Evolutionary conservation across 768 basidiomycete species (phyloP).

Genomic region (Floccularia luteovirens): DNA sequence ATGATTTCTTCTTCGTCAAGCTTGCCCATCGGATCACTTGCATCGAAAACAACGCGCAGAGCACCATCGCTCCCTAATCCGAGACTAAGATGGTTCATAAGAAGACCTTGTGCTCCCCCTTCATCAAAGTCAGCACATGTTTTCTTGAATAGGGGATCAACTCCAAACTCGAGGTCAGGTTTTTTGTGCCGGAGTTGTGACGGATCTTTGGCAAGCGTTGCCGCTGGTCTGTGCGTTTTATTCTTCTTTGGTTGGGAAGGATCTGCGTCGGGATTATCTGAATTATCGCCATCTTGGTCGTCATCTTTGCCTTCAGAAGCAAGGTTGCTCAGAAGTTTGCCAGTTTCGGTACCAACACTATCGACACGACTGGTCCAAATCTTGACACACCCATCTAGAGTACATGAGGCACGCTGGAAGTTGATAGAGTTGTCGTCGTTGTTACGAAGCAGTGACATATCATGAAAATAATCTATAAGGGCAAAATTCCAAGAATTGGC

Average conservation of each 20-base stretch:
- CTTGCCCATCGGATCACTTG: slow-evolving; percentile 81
- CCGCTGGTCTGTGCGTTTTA: slow-evolving; percentile 62
- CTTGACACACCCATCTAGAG: slow-evolving; percentile 97
- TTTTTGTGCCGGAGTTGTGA: slow-evolving; percentile 83
- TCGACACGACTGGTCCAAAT: slow-evolving; percentile 99
- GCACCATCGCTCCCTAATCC: slow-evolving; percentile 74
- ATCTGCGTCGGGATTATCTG: slow-evolving; percentile 63
- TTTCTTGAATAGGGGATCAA: slow-evolving; percentile 96
- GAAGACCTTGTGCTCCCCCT: slow-evolving; percentile 88
- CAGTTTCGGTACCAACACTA: slow-evolving; percentile 93
- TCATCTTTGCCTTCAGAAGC: slow-evolving; percentile 46
- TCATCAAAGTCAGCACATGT: slow-evolving; percentile 98
- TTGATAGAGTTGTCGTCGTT: slow-evolving; percentile 94
- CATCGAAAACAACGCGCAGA: slow-evolving; percentile 92
- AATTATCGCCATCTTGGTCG: slow-evolving; percentile 57
- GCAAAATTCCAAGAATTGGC: slow-evolving; percentile 98
- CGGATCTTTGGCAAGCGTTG: slow-evolving; percentile 87
- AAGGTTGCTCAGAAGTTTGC: slow-evolving; percentile 89
- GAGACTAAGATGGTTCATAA: slow-evolving; percentile 92
- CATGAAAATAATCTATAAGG: slow-evolving; percentile 97
- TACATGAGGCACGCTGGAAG: slow-evolving; percentile 97
- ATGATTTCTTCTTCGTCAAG: slow-evolving; percentile 71
- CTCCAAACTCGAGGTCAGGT: slow-evolving; percentile 89
- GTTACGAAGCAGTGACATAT: slow-evolving; percentile 93
- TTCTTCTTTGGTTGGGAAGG: slow-evolving; percentile 52